Evolutionary conservation across 2,329 filamentous ascomycete genomes (phyloP).

Genomic region (Graphiopsis chlorocephala): DNA sequence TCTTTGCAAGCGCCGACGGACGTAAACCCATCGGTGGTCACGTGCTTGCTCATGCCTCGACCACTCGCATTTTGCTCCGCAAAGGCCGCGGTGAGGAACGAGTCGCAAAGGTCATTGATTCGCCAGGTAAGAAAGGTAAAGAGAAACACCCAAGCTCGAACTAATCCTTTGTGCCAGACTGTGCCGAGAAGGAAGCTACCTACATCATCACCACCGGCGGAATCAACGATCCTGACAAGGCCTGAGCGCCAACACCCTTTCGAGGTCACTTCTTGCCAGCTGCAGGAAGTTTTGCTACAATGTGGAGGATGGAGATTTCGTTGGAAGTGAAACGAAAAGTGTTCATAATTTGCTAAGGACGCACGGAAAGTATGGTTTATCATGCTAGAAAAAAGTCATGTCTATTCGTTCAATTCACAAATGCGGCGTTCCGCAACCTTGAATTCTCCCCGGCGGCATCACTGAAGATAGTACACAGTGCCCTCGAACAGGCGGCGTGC

Average conservation of each 20-base stretch:
- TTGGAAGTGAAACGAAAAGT: not conserved
- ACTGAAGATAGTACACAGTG: slow-evolving; percentile 23
- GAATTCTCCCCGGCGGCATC: not conserved
- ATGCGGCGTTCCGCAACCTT: slow-evolving; percentile 2
- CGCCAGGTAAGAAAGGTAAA: slow-evolving; percentile 51
- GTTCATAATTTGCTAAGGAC: not conserved
- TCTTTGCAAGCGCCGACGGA: slow-evolving; percentile 66
- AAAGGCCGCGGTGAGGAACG: slow-evolving; percentile 69
- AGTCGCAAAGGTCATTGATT: slow-evolving; percentile 67
- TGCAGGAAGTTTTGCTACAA: not conserved
- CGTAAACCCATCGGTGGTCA: slow-evolving; percentile 66
- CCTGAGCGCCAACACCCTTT: slow-evolving; percentile 31
- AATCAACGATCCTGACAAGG: slow-evolving; percentile 65
- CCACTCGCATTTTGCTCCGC: slow-evolving; percentile 63
- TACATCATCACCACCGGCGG: slow-evolving; percentile 69
- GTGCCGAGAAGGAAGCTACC: slow-evolving; percentile 65
- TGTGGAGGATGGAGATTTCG: not conserved
- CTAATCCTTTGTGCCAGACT: slow-evolving; percentile 49
- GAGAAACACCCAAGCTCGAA: not conserved
- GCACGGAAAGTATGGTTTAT: not conserved
- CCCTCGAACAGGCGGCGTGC: slow-evolving; percentile 25
- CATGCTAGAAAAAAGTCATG: not conserved
- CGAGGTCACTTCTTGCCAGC: not conserved
- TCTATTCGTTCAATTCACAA: not conserved
- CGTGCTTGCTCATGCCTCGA: slow-evolving; percentile 66